These are phyloP conservation scores for Hypoxylon trugodes DNA, from an alignment of 495 filamentous ascomycete species.

Conservation along the genomic window DNA sequence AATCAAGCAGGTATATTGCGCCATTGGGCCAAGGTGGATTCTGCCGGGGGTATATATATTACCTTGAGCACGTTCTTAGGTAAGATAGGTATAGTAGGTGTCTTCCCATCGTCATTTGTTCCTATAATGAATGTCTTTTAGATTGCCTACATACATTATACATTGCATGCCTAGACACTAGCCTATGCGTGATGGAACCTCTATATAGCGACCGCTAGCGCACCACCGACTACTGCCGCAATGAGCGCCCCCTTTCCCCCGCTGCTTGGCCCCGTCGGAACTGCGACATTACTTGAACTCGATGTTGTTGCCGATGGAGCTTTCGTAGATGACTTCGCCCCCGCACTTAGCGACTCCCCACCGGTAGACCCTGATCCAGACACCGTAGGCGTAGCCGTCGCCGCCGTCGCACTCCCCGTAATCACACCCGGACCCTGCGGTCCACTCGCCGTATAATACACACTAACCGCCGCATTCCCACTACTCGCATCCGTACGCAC, in stretches of 20 bases:
- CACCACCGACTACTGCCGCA: constrained; percentile 19
- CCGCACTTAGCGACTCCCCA: constrained; percentile 3
- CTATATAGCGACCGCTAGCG: constrained; percentile 12
- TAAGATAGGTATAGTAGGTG: not conserved
- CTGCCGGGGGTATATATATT: constrained; percentile 35
- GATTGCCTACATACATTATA: constrained; percentile 7
- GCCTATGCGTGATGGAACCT: not conserved
- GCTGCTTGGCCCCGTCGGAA: constrained; percentile 2
- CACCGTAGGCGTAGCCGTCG: constrained; percentile 24
- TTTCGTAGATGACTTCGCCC: not conserved
- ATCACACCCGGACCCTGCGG: constrained; percentile 47
- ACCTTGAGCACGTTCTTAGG: constrained; percentile 24
- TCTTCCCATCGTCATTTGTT: not conserved
- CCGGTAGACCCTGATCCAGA: not conserved
- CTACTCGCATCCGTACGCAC: constrained; percentile 40
- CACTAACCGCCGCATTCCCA: constrained; percentile 45
- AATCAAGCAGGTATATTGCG: constrained; percentile 19
- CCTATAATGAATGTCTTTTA: not conserved
- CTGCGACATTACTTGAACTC: constrained; percentile 13
- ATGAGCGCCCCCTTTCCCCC: constrained; percentile 8
- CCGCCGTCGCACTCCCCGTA: constrained; percentile 48
- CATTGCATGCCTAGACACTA: not conserved
- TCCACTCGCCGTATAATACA: constrained; percentile 48
- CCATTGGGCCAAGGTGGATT: constrained; percentile 10
- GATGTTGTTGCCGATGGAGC: not conserved